phyloP scores from a whole-genome alignment of 2,329 filamentous ascomycete species.

The Xylariaceae sp. region DNA sequence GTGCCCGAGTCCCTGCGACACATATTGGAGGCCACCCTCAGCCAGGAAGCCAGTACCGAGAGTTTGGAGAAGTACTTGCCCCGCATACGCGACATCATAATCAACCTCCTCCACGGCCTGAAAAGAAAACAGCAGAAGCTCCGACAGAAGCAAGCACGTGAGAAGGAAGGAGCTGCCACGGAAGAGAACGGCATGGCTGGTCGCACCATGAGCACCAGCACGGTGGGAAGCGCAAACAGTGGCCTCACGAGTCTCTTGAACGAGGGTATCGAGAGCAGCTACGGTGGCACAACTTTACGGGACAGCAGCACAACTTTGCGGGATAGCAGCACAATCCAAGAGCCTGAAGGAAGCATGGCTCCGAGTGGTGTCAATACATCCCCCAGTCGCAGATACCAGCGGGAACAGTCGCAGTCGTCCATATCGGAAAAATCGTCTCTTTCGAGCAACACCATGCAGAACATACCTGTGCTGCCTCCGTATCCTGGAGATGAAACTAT shows the following conservation, averaged over 20 bases:
- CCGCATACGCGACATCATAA: slow-evolving; percentile 95
- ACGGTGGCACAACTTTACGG: slow-evolving; percentile 39
- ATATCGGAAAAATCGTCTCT: slow-evolving; percentile 60
- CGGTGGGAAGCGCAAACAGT: slow-evolving; percentile 53
- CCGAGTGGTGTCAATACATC: slow-evolving; percentile 35
- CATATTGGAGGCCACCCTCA: slow-evolving; percentile 92
- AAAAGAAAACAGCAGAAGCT: slow-evolving; percentile 96
- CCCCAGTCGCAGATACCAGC: slow-evolving; percentile 45
- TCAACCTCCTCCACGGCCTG: slow-evolving; percentile 89
- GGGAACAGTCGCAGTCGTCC: slow-evolving; percentile 51
- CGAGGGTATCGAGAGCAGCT: slow-evolving; percentile 55
- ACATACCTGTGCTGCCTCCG: slow-evolving; percentile 68
- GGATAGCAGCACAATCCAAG: slow-evolving; percentile 25
- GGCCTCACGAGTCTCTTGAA: slow-evolving; percentile 57
- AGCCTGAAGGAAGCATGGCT: slow-evolving; percentile 16
- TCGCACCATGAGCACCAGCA: slow-evolving; percentile 56
- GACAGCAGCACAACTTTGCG: slow-evolving; percentile 32
- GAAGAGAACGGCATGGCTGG: slow-evolving; percentile 38
- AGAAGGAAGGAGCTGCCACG: slow-evolving; percentile 45
- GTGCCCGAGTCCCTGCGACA: slow-evolving; percentile 86
- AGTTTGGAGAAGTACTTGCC: slow-evolving; percentile 93
- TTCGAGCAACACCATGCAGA: slow-evolving; percentile 74
- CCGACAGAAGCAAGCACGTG: slow-evolving; percentile 57
- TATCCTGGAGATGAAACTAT: slow-evolving; percentile 60
- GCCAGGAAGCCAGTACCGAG: slow-evolving; percentile 90